Evolutionary conservation across 768 basidiomycete species (phyloP), one percentile per base, ranked within the genome.

Genomic region (Termitomyces sp.): DNA sequence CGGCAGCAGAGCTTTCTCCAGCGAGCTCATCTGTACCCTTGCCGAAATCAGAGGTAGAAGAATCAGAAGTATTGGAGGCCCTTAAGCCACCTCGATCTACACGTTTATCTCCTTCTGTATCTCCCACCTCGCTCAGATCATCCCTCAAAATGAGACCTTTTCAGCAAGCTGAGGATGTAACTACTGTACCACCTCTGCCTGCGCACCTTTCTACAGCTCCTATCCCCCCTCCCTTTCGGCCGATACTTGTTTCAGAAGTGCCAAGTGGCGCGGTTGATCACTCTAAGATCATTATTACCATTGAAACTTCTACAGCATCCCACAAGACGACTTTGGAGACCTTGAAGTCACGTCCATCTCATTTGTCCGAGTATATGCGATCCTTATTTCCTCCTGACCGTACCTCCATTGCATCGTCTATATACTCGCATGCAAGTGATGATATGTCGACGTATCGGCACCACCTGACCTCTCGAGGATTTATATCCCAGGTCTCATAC

Each of bases 241-340:
- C 87, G 3, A 79, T 92, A 53, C 78, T 92, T 5, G 67, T 93
- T 32, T 86, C 87, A 0, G 71, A 82, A 22, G 70, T 78, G 1
- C 85, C 86, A 10, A 69, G 72, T 5, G 67, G 72, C 43, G 65
- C 67, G 7, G 65, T 82, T 11, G 84, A 91, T 62, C 79, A 79
- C 10, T 78, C 81, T 10, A 84, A 83, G 62, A 72, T 85, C 35
- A 82, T 92, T 51, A 78, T 93, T 50, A 83, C 84, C 3, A 62
- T 93, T 47, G 90, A 93, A 70, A 91, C 91, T 16, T 84, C 82
- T 62, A 88, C 88, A 0, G 65, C 74, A 32, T 83, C 84, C 0
- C 79, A 83, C 65, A 80, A 81, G 57, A 90, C 90, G 3, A 87
- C 86, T 0, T 69, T 90, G 53, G 74, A 75, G 20, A 89, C 91